These are phyloP conservation scores for Fusarium xylarioides DNA, from an alignment of 2,329 filamentous ascomycete species.

Conservation along the genomic window DNA sequence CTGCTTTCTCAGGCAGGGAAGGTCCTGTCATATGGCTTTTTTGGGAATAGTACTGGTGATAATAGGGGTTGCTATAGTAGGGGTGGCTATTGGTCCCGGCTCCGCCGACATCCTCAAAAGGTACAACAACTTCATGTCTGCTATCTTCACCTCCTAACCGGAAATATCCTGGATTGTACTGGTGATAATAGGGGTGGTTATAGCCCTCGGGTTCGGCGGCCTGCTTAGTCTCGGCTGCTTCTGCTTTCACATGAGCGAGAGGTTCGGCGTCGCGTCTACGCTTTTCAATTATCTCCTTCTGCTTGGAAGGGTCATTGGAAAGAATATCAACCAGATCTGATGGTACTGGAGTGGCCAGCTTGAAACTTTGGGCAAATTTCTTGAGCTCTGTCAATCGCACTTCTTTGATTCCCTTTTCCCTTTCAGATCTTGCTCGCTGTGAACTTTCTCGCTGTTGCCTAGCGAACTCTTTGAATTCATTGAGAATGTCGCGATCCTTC, in stretches of 20 bases:
- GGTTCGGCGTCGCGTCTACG: accelerated
- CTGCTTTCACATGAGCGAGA: neutral
- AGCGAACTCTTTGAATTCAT: accelerated
- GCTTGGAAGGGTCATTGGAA: neutral
- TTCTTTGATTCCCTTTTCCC: neutral
- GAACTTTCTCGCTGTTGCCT: neutral
- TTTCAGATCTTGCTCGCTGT: accelerated
- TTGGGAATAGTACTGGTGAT: too few relatives aligned
- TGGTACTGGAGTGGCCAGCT: neutral
- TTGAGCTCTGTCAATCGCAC: accelerated
- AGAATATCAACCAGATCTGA: neutral
- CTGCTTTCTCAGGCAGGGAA: neutral
- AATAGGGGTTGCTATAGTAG: too few relatives aligned
- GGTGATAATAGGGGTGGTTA: too few relatives aligned
- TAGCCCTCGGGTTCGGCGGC: too few relatives aligned
- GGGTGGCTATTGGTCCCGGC: too few relatives aligned
- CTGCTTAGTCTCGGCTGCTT: neutral
- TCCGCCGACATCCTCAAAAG: too few relatives aligned
- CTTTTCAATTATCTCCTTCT: neutral
- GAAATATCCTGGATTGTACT: too few relatives aligned
- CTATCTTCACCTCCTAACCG: too few relatives aligned
- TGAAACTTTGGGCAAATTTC: neutral
- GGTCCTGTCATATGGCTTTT: too few relatives aligned
- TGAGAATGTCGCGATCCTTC: neutral
- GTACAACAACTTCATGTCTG: too few relatives aligned